Conservation (phyloP, 306 rosid species). For the Lablab purpureus region DNA sequence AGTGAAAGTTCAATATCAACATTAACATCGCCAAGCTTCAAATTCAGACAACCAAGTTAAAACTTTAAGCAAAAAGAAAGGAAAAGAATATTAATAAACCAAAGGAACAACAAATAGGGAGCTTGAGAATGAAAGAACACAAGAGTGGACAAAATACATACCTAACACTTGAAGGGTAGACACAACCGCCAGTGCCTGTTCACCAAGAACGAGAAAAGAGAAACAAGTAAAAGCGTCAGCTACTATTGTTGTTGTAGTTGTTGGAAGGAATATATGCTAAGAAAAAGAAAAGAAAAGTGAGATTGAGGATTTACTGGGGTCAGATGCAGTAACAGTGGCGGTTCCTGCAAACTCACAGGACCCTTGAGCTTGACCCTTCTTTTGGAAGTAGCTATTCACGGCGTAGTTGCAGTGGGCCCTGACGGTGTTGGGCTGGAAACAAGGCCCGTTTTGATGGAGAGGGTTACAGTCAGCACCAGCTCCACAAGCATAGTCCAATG, state of each 20-base stretch:
- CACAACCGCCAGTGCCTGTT: conserved; percentile 75
- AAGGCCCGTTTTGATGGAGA: conserved; percentile 55
- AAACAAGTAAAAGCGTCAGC: not conserved
- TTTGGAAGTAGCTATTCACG: conserved; percentile 85
- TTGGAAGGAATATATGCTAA: not conserved
- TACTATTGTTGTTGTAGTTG: not conserved
- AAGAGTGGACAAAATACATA: conserved; percentile 30
- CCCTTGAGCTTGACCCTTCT: conserved; percentile 67
- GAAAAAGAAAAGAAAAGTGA: not conserved
- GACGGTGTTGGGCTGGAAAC: conserved; percentile 74
- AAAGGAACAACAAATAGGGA: not conserved
- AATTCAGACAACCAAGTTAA: not conserved
- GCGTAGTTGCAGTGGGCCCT: conserved; percentile 82
- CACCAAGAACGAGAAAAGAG: conserved; percentile 29
- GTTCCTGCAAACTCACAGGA: conserved; percentile 88
- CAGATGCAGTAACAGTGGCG: conserved; percentile 55
- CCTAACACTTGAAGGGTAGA: conserved; percentile 83
- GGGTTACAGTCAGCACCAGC: conserved; percentile 91
- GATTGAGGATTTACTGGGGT: conserved; percentile 66
- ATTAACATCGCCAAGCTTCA: conserved; percentile 5
- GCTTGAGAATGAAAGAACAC: not conserved
- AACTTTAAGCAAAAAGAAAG: not conserved
- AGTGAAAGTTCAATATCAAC: conserved; percentile 10
- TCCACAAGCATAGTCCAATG: conserved; percentile 91
- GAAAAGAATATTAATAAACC: not conserved